Evolutionary conservation across 2,329 filamentous ascomycete genomes (phyloP), one percentile per base, ranked within the genome.

Genomic region (Falciphora oryzae): DNA sequence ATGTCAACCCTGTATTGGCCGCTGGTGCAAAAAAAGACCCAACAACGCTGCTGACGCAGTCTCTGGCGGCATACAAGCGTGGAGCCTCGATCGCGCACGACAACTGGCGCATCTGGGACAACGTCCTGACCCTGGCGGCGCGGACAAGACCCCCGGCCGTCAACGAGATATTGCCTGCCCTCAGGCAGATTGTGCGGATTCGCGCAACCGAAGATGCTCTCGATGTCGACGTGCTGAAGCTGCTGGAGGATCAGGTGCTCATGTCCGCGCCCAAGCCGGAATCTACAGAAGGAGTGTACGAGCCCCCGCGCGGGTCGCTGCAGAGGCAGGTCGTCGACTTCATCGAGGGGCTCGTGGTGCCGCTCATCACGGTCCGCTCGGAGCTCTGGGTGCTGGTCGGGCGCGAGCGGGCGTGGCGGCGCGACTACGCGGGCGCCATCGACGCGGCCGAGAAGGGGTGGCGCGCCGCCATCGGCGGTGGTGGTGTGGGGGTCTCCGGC

Each of bases 51-150:
- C 83, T 93, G 1, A 79, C 83, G 0, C 92, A 96, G 73, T 88
- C 95, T 0, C 84, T 99, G 0, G 81, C 85, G 7, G 94, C 95
- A 0, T 92, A 96, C 76, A 95, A 96, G 73, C 89, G 91, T 68
- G 95, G 93, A 13, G 92, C 93, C 0, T 84, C 85, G 5, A 85
- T 97, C 29, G 92, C 96, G 62, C 85, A 92, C 75, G 89, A 93
- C 70, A 94, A 94, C 77, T 91, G 90, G 84, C 88, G 92, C 70
- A 97, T 99, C 75, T 98, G 94, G 94, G 92, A 96, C 73, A 99
- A 99, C 71, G 89, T 98, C 22, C 85, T 99, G 65, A 95, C 93
- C 0, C 88, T 98, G 28, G 90, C 91, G 0, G 86, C 91, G 0
- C 90, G 92, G 1, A 84, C 95, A 32, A 83, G 82, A 0, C 93